A percentile compares a stretch with the other conserved stretches of the same genome.
Conservation (phyloP, 208 protist genomes). For the Wallacemonas sp. region DNA sequence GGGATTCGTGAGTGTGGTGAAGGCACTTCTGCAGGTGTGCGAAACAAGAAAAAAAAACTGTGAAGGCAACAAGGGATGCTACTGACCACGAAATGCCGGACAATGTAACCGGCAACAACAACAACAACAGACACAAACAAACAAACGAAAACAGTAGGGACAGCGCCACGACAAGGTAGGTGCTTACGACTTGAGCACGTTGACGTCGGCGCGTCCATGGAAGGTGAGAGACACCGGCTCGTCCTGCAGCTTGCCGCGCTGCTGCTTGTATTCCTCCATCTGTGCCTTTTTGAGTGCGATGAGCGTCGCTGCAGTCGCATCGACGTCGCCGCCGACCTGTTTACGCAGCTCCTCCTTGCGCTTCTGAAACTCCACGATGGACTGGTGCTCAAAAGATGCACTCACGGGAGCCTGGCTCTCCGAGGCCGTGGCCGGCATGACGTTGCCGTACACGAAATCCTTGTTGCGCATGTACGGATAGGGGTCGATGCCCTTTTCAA, state of each 20-base stretch:
- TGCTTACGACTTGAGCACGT: conserved; percentile 41
- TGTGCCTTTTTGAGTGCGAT: conserved; percentile 50
- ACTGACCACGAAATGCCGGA: no score
- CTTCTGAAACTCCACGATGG: conserved; percentile 53
- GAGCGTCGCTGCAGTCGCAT: conserved; percentile 73
- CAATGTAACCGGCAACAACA: no score
- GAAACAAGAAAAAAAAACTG: no score
- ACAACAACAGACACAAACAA: no score
- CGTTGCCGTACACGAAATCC: conserved; percentile 83
- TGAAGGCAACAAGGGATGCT: no score
- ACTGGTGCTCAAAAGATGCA: conserved; percentile 59
- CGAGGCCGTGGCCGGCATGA: conserved; percentile 28
- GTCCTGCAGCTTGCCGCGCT: conserved; percentile 20
- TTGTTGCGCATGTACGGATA: conserved; percentile 89
- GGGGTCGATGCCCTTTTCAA: conserved; percentile 91
- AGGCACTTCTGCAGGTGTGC: no score
- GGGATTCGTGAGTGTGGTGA: no score
- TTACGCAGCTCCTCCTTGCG: conserved; percentile 76
- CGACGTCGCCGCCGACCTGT: conserved; percentile 60
- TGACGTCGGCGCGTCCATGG: conserved; percentile 32
- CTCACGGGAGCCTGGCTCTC: conserved; percentile 50
- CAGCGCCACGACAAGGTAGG: no score
- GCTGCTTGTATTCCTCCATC: conserved; percentile 31
- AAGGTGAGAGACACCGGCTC: conserved; percentile 74
- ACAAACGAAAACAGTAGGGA: no score